A percentile compares a stretch with the other conserved stretches of the same genome.
phyloP scores from a whole-genome alignment of 2,329 filamentous ascomycete species.

The Cladosporium halotolerans region DNA sequence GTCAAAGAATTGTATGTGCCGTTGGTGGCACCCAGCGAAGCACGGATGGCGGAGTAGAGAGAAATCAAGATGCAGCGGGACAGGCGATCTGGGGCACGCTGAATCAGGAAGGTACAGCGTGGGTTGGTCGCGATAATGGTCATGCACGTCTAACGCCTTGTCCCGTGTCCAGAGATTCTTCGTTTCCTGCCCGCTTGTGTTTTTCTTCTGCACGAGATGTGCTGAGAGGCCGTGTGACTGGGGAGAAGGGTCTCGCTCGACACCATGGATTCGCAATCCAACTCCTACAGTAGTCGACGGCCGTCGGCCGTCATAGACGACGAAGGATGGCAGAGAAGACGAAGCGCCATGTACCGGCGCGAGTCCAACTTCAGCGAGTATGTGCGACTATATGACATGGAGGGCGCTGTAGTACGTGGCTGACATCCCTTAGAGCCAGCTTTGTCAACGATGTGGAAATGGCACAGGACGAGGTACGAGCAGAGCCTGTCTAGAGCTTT shows the following conservation, averaged over 20 bases:
- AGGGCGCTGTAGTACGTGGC: neutral
- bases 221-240: neutral
- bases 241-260: constrained; percentile 2
- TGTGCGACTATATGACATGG: constrained; percentile 21
- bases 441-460: constrained; percentile 96
- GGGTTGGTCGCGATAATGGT: neutral
- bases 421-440: constrained; percentile 47
- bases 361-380: constrained; percentile 63
- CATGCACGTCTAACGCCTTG: neutral
- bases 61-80: too few species aligned
- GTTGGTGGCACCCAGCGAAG: too few species aligned
- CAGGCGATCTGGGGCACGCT: neutral
- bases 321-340: constrained; percentile 9
- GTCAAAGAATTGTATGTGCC: too few species aligned
- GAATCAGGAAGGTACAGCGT: neutral
- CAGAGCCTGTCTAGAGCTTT: too few species aligned
- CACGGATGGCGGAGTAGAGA: too few species aligned
- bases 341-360: constrained; percentile 49
- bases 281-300: constrained; percentile 1
- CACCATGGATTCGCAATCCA: constrained; percentile 5
- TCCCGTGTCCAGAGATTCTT: neutral
- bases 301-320: constrained; percentile 6
- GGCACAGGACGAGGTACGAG: constrained; percentile 70
- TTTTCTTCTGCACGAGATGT: neutral
- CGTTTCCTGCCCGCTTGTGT: neutral